phyloP scores from a whole-genome alignment of 2,329 filamentous ascomycete genomes.

The Diaporthe citri region DNA sequence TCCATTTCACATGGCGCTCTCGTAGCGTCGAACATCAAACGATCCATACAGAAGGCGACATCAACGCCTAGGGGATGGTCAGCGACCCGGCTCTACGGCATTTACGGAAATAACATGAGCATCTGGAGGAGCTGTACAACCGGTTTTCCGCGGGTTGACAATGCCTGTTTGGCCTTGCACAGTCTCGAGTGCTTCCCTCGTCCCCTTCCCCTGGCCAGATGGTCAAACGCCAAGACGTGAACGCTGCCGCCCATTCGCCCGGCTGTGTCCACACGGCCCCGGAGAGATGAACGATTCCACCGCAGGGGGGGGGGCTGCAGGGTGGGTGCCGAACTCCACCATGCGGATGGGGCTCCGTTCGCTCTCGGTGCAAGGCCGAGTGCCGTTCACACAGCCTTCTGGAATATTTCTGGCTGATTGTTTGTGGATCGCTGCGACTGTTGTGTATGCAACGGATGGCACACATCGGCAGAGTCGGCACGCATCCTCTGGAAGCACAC shows the following conservation, averaged over 20 bases:
- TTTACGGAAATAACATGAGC: constrained; percentile 9
- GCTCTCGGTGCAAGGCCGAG: constrained; percentile 20
- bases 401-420: constrained; percentile 23
- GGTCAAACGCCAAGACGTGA: constrained; percentile 23
- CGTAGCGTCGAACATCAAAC: neutral
- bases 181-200: constrained; percentile 10
- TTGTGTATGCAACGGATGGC: neutral
- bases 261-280: constrained; percentile 15
- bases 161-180: constrained; percentile 12
- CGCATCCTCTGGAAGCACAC: neutral
- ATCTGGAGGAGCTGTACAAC: neutral
- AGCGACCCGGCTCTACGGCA: neutral
- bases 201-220: constrained; percentile 23
- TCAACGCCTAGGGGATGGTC: neutral
- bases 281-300: constrained; percentile 27
- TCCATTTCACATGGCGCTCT: neutral
- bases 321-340: constrained; percentile 27
- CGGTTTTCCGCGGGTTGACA: neutral
- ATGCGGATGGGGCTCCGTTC: neutral
- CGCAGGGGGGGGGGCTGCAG: constrained; percentile 27
- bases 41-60: neutral
- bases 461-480: constrained; percentile 5
- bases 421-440: neutral
- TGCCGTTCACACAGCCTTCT: constrained; percentile 11
- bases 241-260: constrained; percentile 17